phyloP scores from a whole-genome alignment of 2,329 filamentous ascomycete genomes.

The Fusarium xyrophilum region DNA sequence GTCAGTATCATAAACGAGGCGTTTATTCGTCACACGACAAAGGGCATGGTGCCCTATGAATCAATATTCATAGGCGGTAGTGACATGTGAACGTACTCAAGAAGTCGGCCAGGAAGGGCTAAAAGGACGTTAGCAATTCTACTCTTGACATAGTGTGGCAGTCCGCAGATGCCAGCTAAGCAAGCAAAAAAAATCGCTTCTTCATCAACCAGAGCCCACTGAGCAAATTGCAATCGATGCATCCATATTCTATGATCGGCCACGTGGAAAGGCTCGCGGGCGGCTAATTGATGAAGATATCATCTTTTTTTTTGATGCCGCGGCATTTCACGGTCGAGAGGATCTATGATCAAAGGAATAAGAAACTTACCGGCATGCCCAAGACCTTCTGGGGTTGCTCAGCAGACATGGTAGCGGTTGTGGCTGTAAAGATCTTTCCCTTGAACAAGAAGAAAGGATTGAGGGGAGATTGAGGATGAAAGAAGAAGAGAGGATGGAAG shows the following conservation, averaged over 20 bases:
- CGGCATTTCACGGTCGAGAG: constrained; percentile 41
- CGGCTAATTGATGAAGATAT: constrained; percentile 7
- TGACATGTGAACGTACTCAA: constrained; percentile 76
- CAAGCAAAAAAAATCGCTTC: not conserved
- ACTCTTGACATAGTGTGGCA: not conserved
- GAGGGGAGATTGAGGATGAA: constrained; percentile 66
- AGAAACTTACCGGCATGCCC: constrained; percentile 70
- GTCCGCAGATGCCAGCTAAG: constrained; percentile 4
- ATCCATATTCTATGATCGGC: constrained; percentile 27
- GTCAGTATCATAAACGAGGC: constrained; percentile 21
- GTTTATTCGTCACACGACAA: constrained; percentile 7
- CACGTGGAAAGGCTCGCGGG: constrained; percentile 1
- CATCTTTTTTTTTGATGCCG: constrained; percentile 38
- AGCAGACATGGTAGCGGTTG: constrained; percentile 62
- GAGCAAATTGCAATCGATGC: not conserved
- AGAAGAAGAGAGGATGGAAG: constrained; percentile 54
- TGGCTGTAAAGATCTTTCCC: constrained; percentile 50
- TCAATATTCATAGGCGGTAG: constrained; percentile 20
- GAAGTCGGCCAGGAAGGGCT: constrained; percentile 98
- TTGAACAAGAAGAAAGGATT: constrained; percentile 60
- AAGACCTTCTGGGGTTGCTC: constrained; percentile 64
- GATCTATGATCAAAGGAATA: constrained; percentile 15
- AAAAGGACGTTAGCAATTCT: constrained; percentile 37
- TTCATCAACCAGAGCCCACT: not conserved
- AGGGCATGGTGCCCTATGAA: not conserved